These are phyloP conservation scores for Saturnispora sekii DNA, from an alignment of 805 yeast genomes.

Conservation along the genomic window DNA sequence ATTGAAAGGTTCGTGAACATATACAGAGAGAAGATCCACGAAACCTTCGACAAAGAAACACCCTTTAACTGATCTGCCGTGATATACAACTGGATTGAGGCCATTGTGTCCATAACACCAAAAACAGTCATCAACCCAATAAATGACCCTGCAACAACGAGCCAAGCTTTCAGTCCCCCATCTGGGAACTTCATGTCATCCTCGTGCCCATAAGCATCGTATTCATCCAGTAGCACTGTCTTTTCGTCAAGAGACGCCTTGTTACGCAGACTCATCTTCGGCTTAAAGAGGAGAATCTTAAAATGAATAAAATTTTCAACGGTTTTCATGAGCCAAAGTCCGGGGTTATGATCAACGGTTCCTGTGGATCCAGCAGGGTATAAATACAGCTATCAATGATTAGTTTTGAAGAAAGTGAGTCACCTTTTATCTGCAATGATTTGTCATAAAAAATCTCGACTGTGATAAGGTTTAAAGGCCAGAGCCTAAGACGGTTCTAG, in stretches of 20 bases:
- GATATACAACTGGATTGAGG: slow-evolving; percentile 54
- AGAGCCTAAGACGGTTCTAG: too few species aligned
- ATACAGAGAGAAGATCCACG: slow-evolving; percentile 61
- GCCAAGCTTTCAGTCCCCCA: slow-evolving; percentile 52
- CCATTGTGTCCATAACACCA: slow-evolving; percentile 51
- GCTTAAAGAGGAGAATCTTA: too few species aligned
- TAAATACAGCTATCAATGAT: too few species aligned
- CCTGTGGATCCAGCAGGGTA: too few species aligned
- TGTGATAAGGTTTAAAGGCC: too few species aligned
- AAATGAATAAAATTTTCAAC: too few species aligned
- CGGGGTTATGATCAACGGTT: too few species aligned
- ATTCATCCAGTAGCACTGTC: slow-evolving; percentile 4
- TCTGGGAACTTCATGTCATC: slow-evolving; percentile 36
- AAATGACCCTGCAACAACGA: slow-evolving; percentile 47
- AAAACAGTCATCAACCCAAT: slow-evolving; percentile 45
- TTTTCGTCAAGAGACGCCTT: neutral
- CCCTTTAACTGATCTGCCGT: slow-evolving; percentile 45
- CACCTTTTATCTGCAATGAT: too few species aligned
- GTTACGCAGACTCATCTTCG: neutral
- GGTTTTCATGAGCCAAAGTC: too few species aligned
- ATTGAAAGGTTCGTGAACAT: slow-evolving; percentile 40
- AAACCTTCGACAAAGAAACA: slow-evolving; percentile 38
- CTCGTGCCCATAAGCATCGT: slow-evolving; percentile 20
- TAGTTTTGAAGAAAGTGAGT: too few species aligned
- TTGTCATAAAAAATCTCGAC: too few species aligned